phyloP scores from a whole-genome alignment of 1,139 yeast genomes.

The Scheffersomyces insectosa region DNA sequence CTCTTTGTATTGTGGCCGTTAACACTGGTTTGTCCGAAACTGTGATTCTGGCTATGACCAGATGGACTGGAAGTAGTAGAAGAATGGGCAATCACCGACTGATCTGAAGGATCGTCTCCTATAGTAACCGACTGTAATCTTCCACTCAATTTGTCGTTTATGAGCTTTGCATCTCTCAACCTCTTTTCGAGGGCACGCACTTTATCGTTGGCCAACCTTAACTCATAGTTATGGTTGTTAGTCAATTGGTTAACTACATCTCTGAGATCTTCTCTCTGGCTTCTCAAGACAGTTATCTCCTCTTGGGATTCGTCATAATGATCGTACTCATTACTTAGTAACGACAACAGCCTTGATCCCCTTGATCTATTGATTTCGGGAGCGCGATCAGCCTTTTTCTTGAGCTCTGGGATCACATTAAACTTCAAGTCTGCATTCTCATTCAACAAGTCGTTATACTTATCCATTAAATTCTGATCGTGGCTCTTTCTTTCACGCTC shows the following conservation, averaged over 20 bases:
- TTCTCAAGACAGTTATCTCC: conserved; percentile 39
- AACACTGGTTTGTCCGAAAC: background rate
- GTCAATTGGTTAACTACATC: conserved; percentile 49
- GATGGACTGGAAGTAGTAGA: too few species aligned
- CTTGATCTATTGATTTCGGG: conserved; percentile 3
- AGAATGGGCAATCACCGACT: too few species aligned
- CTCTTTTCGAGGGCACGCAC: conserved; percentile 41
- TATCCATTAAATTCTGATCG: conserved; percentile 29
- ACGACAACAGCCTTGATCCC: conserved; percentile 18
- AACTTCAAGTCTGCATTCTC: conserved; percentile 47
- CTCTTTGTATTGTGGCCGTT: conserved; percentile 19
- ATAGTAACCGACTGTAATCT: conserved; percentile 14
- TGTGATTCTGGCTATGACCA: too few species aligned
- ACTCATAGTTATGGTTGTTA: conserved; percentile 35
- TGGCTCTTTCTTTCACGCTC: conserved; percentile 21
- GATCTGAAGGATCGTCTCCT: too few species aligned
- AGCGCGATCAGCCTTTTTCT: conserved; percentile 21
- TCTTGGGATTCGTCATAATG: conserved; percentile 24
- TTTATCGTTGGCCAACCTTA: conserved; percentile 44
- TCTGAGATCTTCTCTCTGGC: conserved; percentile 60
- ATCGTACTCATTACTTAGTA: conserved; percentile 15
- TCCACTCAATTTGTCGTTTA: conserved; percentile 37
- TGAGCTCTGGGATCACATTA: conserved; percentile 43
- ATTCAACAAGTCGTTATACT: conserved; percentile 39
- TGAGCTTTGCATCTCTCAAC: conserved; percentile 31